Evolutionary conservation across 176 grass and related monocot species (phyloP).

Genomic region (Canna indica): DNA sequence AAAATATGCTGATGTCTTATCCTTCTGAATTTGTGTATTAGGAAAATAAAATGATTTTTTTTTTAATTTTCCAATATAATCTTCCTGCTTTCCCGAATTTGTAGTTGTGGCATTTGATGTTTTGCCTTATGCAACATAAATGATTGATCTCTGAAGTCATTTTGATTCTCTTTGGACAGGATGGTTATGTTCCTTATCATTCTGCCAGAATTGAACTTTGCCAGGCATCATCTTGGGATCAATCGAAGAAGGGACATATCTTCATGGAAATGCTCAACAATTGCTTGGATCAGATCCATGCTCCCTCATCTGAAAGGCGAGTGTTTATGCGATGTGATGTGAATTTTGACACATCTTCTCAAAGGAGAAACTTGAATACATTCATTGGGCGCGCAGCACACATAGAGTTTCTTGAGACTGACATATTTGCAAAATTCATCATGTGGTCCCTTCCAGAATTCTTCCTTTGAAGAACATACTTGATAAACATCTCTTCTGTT

Average conservation of each 20-base stretch:
- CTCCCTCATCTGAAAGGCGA: constrained; percentile 36
- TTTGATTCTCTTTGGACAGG: constrained; percentile 27
- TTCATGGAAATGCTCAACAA: constrained; percentile 86
- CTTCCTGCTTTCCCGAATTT: too few relatives aligned
- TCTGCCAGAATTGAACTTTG: constrained; percentile 78
- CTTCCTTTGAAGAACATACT: constrained; percentile 33
- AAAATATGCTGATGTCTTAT: background rate
- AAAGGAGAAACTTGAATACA: constrained; percentile 66
- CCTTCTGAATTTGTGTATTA: too few relatives aligned
- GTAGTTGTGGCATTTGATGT: too few relatives aligned
- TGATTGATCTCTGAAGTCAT: background rate
- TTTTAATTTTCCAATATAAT: background rate
- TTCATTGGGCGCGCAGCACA: constrained; percentile 75
- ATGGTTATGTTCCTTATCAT: constrained; percentile 88
- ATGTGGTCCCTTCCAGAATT: constrained; percentile 80
- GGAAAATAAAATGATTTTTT: too few relatives aligned
- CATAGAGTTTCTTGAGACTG: constrained; percentile 78
- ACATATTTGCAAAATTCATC: constrained; percentile 68
- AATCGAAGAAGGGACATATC: constrained; percentile 54
- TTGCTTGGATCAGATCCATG: constrained; percentile 65
- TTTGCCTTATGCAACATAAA: background rate
- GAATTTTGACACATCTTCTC: constrained; percentile 51
- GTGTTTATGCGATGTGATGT: constrained; percentile 75
- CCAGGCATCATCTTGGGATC: constrained; percentile 43
- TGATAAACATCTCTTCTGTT: background rate